Conservation (phyloP, 148 eudicot genomes). For the Chenopodium quinoa region DNA sequence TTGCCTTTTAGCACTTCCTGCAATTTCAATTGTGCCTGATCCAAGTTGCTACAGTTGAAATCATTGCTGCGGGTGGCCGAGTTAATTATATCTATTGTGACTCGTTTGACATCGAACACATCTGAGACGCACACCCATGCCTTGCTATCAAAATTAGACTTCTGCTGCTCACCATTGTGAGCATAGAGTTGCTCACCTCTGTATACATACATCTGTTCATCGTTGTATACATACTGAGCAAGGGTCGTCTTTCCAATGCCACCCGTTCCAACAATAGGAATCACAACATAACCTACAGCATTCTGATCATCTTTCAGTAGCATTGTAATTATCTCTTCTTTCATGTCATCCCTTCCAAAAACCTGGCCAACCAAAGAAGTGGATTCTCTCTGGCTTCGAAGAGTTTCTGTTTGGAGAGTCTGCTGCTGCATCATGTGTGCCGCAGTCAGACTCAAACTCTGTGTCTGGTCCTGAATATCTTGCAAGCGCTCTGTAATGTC, state of each 20-base stretch:
- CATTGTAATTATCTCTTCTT: too few relatives aligned
- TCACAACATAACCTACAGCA: not conserved
- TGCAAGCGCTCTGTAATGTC: too few relatives aligned
- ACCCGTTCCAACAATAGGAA: conserved; percentile 5
- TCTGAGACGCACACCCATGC: conserved; percentile 14
- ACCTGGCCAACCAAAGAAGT: too few relatives aligned
- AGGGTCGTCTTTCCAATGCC: conserved; percentile 20
- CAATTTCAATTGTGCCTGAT: conserved; percentile 5
- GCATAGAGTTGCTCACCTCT: not conserved
- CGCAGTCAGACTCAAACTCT: too few relatives aligned
- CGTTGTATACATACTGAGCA: not conserved
- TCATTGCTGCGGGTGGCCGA: not conserved
- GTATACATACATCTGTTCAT: not conserved
- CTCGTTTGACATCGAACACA: conserved; percentile 4
- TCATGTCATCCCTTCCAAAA: too few relatives aligned
- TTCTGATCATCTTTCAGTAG: too few relatives aligned
- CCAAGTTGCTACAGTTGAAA: not conserved
- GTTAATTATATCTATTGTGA: not conserved
- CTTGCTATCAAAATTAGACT: not conserved
- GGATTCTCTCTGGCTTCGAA: too few relatives aligned
- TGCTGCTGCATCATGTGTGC: too few relatives aligned
- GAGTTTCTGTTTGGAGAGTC: too few relatives aligned
- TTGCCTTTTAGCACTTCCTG: not conserved
- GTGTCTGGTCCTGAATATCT: too few relatives aligned
- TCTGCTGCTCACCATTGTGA: too few relatives aligned